phyloP scores from a whole-genome alignment of 2,329 filamentous ascomycete genomes.

The Phyllosticta ampelicida region DNA sequence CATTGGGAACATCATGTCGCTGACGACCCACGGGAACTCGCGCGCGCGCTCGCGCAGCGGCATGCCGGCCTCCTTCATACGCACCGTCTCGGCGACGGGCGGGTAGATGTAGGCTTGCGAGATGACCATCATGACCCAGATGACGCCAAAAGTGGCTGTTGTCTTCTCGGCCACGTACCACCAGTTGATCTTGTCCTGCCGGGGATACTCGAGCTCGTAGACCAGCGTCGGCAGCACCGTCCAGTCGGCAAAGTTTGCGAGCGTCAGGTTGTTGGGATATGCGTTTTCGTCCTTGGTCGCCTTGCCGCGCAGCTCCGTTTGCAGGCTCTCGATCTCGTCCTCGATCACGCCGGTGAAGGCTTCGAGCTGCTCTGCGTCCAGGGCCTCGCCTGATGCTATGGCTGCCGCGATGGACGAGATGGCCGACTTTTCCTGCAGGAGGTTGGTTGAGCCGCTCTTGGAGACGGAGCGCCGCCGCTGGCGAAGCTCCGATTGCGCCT shows the following conservation, averaged over 20 bases:
- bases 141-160: slow-evolving; percentile 57
- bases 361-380: slow-evolving; percentile 51
- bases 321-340: slow-evolving; percentile 53
- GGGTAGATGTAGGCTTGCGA: slow-evolving; percentile 70
- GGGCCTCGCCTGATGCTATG: slow-evolving; percentile 49
- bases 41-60: slow-evolving; percentile 49
- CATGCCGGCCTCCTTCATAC: slow-evolving; percentile 56
- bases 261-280: slow-evolving; percentile 61
- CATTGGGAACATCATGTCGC: slow-evolving; percentile 66
- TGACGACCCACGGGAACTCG: slow-evolving; percentile 65
- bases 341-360: slow-evolving; percentile 56
- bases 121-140: slow-evolving; percentile 70
- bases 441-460: slow-evolving; percentile 30
- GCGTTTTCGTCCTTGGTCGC: slow-evolving; percentile 37
- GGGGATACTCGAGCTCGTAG: slow-evolving; percentile 69
- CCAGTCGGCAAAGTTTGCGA: slow-evolving; percentile 58
- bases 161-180: slow-evolving; percentile 63
- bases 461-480: slow-evolving; percentile 23
- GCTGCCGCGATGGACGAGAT: slow-evolving; percentile 51
- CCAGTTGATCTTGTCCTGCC: slow-evolving; percentile 61
- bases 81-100: slow-evolving; percentile 54
- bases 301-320: slow-evolving; percentile 56
- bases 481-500: slow-evolving; percentile 9
- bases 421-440: slow-evolving; percentile 41
- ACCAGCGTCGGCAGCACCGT: slow-evolving; percentile 65